These are phyloP conservation scores for Ogataea chonburiensis DNA, from an alignment of 805 yeast genomes.

Conservation along the genomic window DNA sequence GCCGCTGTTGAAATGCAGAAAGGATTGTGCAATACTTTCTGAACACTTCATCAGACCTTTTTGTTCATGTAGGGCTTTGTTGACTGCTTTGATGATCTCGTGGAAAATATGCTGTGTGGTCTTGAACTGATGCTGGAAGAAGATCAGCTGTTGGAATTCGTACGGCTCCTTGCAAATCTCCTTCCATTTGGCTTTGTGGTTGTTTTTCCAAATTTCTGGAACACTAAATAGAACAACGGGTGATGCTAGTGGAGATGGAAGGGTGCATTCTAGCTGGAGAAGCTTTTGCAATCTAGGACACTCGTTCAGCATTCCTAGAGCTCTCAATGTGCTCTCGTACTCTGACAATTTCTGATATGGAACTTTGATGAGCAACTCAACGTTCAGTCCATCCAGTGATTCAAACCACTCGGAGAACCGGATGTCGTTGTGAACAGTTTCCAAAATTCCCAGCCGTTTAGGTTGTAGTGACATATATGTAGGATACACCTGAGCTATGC, in stretches of 20 bases:
- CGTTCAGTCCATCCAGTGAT: constrained; percentile 5
- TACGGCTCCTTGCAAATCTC: constrained; percentile 16
- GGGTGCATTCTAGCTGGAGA: not conserved
- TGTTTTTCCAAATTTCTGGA: constrained; percentile 24
- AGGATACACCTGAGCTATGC: constrained; percentile 29
- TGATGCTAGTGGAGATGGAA: constrained; percentile 4
- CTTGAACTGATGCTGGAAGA: constrained; percentile 19
- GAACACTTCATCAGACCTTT: constrained; percentile 14
- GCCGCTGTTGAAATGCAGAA: constrained; percentile 13
- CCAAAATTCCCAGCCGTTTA: constrained; percentile 10
- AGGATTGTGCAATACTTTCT: constrained; percentile 12
- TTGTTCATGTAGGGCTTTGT: constrained; percentile 14
- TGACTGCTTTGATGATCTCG: constrained; percentile 10
- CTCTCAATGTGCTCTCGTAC: constrained; percentile 6
- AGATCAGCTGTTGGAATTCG: constrained; percentile 23
- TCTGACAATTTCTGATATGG: constrained; percentile 9
- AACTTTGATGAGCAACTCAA: constrained; percentile 9
- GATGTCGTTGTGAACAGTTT: constrained; percentile 4
- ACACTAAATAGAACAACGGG: constrained; percentile 21
- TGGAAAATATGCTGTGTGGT: constrained; percentile 6
- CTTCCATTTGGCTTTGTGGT: constrained; percentile 24
- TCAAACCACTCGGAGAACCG: constrained; percentile 19
- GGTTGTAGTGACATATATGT: constrained; percentile 19
- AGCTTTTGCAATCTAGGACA: constrained; percentile 2
- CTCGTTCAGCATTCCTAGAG: constrained; percentile 1